phyloP scores from a whole-genome alignment of 2,329 filamentous ascomycete species.

The Ophiostoma novo-ulmi region DNA sequence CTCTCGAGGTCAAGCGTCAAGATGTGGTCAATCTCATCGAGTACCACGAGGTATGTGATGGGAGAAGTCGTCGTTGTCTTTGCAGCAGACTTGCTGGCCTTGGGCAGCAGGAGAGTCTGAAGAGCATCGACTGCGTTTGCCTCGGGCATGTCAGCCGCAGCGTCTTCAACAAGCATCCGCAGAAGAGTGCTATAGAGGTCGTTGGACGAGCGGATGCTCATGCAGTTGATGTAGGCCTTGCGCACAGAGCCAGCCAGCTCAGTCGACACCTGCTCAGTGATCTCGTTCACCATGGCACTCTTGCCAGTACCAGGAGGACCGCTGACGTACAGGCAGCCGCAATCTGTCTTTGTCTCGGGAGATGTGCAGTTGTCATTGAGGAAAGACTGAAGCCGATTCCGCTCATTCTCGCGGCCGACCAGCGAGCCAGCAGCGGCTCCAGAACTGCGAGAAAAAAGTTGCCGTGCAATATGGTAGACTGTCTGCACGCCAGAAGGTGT shows the following conservation, averaged over 20 bases:
- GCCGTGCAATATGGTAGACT: constrained; percentile 80
- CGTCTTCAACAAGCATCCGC: constrained; percentile 49
- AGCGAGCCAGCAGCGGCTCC: constrained; percentile 67
- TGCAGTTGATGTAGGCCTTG: constrained; percentile 86
- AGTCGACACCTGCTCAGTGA: constrained; percentile 56
- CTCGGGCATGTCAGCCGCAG: constrained; percentile 45
- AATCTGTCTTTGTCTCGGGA: constrained; percentile 45
- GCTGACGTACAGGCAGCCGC: constrained; percentile 88
- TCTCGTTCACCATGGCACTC: constrained; percentile 83
- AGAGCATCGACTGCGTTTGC: constrained; percentile 63
- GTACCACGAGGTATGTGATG: constrained; percentile 70
- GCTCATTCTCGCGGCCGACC: constrained; percentile 68
- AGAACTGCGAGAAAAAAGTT: constrained; percentile 77
- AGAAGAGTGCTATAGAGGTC: constrained; percentile 79
- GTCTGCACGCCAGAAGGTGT: constrained; percentile 66
- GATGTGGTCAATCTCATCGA: constrained; percentile 95
- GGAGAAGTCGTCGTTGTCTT: constrained; percentile 31
- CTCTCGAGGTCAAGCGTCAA: constrained; percentile 83
- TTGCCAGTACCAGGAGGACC: constrained; percentile 95
- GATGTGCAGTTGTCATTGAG: constrained; percentile 42
- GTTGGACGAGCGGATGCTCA: constrained; percentile 84
- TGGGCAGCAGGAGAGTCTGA: constrained; percentile 64
- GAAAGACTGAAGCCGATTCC: constrained; percentile 62
- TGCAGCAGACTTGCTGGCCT: constrained; percentile 28
- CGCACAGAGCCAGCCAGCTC: constrained; percentile 50